A percentile compares a stretch with the other conserved stretches of the same genome.
Evolutionary conservation across 2,329 filamentous ascomycete genomes (phyloP).

Genomic region (Cadophora sp.): DNA sequence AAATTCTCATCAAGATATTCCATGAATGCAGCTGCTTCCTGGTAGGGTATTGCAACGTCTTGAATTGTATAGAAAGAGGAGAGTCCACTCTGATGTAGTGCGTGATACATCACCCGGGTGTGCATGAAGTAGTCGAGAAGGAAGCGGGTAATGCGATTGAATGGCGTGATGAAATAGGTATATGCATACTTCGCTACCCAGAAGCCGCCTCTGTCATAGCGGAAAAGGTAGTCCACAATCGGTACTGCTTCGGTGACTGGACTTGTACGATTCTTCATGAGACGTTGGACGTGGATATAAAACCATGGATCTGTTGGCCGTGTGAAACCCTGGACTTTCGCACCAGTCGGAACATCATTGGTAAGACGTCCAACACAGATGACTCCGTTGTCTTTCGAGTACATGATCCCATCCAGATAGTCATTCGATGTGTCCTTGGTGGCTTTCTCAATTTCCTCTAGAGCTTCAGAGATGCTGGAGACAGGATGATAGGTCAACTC

Average conservation of each 20-base stretch:
- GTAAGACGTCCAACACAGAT: slow-evolving; percentile 59
- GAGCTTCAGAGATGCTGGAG: slow-evolving; percentile 49
- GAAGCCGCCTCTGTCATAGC: slow-evolving; percentile 69
- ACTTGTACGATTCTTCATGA: slow-evolving; percentile 31
- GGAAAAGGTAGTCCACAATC: slow-evolving; percentile 61
- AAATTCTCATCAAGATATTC: slow-evolving; percentile 52
- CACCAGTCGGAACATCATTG: slow-evolving; percentile 40
- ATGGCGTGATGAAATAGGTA: slow-evolving; percentile 63
- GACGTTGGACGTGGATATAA: slow-evolving; percentile 60
- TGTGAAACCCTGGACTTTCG: slow-evolving; percentile 54
- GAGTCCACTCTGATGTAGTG: slow-evolving; percentile 62
- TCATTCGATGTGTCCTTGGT: slow-evolving; percentile 47
- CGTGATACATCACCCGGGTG: slow-evolving; percentile 66
- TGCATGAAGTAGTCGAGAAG: slow-evolving; percentile 65
- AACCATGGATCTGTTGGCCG: slow-evolving; percentile 66
- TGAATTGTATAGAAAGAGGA: slow-evolving; percentile 65
- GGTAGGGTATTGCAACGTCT: slow-evolving; percentile 63
- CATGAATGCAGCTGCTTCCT: slow-evolving; percentile 56
- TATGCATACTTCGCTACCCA: slow-evolving; percentile 70
- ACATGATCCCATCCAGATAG: slow-evolving; percentile 67
- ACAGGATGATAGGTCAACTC: slow-evolving; percentile 60
- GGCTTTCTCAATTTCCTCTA: slow-evolving; percentile 47
- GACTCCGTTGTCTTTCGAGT: slow-evolving; percentile 52
- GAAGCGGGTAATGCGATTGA: slow-evolving; percentile 63
- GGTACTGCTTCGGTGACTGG: slow-evolving; percentile 51